A percentile compares a stretch with the other conserved stretches of the same genome.
Evolutionary conservation across 2,329 filamentous ascomycete genomes (phyloP).

Genomic region (Nannizziopsis barbatae): DNA sequence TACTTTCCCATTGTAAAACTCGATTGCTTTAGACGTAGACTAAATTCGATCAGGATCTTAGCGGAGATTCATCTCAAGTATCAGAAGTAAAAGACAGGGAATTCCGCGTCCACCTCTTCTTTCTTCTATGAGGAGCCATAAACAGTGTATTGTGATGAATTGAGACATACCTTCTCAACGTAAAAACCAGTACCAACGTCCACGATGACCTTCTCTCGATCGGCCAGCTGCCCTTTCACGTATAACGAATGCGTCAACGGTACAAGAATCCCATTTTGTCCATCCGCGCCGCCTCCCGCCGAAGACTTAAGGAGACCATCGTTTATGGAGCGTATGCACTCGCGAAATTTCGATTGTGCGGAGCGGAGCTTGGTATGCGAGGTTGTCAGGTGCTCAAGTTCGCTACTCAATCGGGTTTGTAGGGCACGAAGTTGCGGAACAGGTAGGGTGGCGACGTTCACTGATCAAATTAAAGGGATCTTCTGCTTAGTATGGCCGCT

Average conservation of each 20-base stretch:
- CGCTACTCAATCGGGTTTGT: constrained; percentile 91
- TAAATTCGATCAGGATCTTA: constrained; percentile 1
- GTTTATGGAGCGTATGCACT: constrained; percentile 71
- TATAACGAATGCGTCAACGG: constrained; percentile 91
- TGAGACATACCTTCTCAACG: constrained; percentile 66
- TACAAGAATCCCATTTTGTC: constrained; percentile 57
- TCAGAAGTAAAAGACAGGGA: neutral
- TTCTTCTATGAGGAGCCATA: too few species aligned
- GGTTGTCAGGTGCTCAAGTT: constrained; percentile 83
- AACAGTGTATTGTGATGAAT: neutral
- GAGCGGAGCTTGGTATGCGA: constrained; percentile 84
- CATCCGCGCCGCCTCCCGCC: constrained; percentile 25
- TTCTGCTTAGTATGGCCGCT: too few species aligned
- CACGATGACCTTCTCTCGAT: constrained; percentile 68
- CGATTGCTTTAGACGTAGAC: constrained; percentile 49
- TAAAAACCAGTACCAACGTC: constrained; percentile 92
- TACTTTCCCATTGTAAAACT: constrained; percentile 58
- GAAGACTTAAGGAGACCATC: constrained; percentile 38
- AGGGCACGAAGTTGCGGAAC: constrained; percentile 77
- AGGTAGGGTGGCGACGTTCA: constrained; percentile 66
- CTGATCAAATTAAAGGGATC: constrained; percentile 21
- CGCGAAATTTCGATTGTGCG: constrained; percentile 82
- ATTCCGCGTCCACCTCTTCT: neutral
- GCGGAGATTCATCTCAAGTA: neutral
- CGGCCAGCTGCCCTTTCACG: constrained; percentile 68